Evolutionary conservation across 768 basidiomycete species (phyloP), one percentile per base, ranked within the genome.

Genomic region (Leccinum olivaceopallidum): DNA sequence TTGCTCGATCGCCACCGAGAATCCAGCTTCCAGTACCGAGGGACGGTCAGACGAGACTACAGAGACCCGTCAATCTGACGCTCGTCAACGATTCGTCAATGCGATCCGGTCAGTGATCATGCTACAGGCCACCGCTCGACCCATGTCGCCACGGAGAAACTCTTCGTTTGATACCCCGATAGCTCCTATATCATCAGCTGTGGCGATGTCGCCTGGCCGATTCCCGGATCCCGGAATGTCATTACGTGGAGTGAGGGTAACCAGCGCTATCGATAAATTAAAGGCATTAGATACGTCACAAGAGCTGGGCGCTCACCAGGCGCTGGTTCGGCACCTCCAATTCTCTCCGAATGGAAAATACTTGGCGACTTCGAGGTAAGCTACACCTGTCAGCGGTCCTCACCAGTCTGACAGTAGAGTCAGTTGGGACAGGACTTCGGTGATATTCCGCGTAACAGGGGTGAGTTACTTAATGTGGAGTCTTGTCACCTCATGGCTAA

Each of bases 341-440:
- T 84, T 84, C 67, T 84, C 83, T 14, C 84, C 83, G 5, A 79
- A 82, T 63, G 83, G 83, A 39, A 76, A 77, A 64, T 82, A 78
- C 65, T 63, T 84, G 62, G 83, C 84, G 4, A 84, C 84, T 2
- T 83, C 83, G 34, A 83, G 82, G 76, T 78, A 57, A 30, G 73
- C 62, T 49, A 47, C 8, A 8, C n/a, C 22, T 53, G 36, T 36
- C 58, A 60, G 42, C 13, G 52, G 32, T 37, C 44, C 24, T 37
- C 64, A 57, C 28, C 9, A 24, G 50, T 28, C 49, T 55, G 44
- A 67, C 63, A 56, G 52, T 44, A 56, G 60, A 34, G 62, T 56
- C 24, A 81, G 81, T 65, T 83, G 81, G 81, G 81, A 83, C 60
- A 68, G 78, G 59, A 83, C 82, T 2, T 80, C 81, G 2, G 72